Conservation (phyloP, 208 protist species). For the Trypanosoma conorhini region DNA sequence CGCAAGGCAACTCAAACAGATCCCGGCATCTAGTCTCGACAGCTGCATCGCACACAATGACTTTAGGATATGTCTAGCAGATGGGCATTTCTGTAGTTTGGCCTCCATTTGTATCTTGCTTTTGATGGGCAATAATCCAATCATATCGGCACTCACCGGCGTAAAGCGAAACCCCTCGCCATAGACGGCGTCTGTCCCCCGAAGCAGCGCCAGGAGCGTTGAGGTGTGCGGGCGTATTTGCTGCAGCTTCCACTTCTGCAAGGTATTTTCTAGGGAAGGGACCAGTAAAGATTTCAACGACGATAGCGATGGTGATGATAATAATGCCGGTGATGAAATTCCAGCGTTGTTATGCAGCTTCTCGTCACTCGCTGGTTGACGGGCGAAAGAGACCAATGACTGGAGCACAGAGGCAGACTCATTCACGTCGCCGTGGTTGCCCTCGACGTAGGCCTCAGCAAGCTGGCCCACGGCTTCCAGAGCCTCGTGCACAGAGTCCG, state of each 20-base stretch:
- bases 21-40: conserved; percentile 76
- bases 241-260: conserved; percentile 56
- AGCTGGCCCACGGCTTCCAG: conserved; percentile 38
- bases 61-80: conserved; percentile 65
- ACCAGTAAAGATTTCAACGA: conserved; percentile 11
- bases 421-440: conserved; percentile 54
- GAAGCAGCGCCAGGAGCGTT: conserved; percentile 64
- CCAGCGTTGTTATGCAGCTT: conserved; percentile 10
- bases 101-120: conserved; percentile 86
- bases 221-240: conserved; percentile 35
- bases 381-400: conserved; percentile 44
- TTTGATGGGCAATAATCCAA: conserved; percentile 73
- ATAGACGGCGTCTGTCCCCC: conserved; percentile 55
- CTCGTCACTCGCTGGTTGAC: neutral
- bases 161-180: conserved; percentile 63
- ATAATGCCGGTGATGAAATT: neutral
- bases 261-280: conserved; percentile 42
- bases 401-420: conserved; percentile 64
- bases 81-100: conserved; percentile 77
- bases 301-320: neutral
- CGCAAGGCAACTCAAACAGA: conserved; percentile 69
- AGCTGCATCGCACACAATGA: conserved; percentile 52
- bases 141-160: conserved; percentile 50
- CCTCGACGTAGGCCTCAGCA: conserved; percentile 44
- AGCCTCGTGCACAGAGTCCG: conserved; percentile 42